Evolutionary conservation across 371 early-diverging fungal genomes (phyloP), one percentile per base, ranked within the genome.

Genomic region (Mortierella sp.): DNA sequence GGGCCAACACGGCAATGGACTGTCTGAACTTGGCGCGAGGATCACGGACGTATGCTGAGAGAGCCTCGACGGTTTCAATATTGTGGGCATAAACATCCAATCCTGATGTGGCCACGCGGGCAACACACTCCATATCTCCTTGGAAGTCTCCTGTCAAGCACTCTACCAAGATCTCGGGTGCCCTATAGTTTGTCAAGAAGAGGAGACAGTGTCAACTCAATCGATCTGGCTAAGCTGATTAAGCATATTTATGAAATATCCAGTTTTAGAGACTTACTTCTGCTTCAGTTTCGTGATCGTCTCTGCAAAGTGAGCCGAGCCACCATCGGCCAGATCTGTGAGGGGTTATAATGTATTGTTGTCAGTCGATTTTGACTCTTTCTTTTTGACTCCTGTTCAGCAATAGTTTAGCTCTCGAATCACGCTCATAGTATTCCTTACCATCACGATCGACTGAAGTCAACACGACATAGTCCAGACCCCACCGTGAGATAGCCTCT

Each of bases 21-120:
- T 99, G 98, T 67, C 92, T 89, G 90, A 96, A 99, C 67, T 88
- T 91, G 40, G 99, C 99, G 26, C 98, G 93, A 62, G 96, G 91
- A 86, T 99, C 99, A 70, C 99, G 95, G 22, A 98, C 98, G 83
- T 88, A 92, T 20, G 94, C 90, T 60, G 97, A 96, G 64, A 98
- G 87, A 12, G 89, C 92, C 83, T 97, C 97, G 9, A 98, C 98
- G 3, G 99, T 98, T 79, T 99, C 99, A 64, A 99, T 93, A 75
- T 99, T 99, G 88, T 99, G 99, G 14, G 99, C 99, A 86, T 96
- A 99, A 8, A 99, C 99, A 84, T 99, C 97, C 78, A 98, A 83
- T 22, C 98, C 98, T 20, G 96, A 96, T 22, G 70, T 77, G 1
- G 97, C 97, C 5, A 99, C 97, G 5, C 84, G 89, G 32, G 90